Percentiles rank a stretch among this genome's conserved stretches.
phyloP scores from a whole-genome alignment of 805 yeast species.

The Kuraishia floccosa region DNA sequence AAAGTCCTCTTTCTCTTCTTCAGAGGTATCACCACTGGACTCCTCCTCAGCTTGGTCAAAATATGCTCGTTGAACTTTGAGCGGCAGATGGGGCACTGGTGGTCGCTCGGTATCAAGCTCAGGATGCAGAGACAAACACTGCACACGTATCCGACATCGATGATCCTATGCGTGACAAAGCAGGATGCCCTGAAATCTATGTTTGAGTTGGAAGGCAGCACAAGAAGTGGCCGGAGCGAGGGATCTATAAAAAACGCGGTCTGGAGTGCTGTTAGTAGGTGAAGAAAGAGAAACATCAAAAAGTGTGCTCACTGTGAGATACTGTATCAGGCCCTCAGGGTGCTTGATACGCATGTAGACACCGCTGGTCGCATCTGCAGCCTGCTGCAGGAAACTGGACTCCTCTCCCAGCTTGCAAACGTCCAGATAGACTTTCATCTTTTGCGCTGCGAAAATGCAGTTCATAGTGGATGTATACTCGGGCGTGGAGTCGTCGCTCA shows the following conservation, averaged over 20 bases:
- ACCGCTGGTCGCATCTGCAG: slow-evolving; percentile 91
- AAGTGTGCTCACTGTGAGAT: slow-evolving; percentile 28
- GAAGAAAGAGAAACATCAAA: neutral
- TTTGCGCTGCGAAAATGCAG: slow-evolving; percentile 91
- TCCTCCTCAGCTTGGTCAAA: slow-evolving; percentile 43
- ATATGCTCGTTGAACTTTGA: slow-evolving; percentile 61
- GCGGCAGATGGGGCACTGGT: slow-evolving; percentile 79
- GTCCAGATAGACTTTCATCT: slow-evolving; percentile 81
- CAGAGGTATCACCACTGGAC: slow-evolving; percentile 32
- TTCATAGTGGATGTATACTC: slow-evolving; percentile 93
- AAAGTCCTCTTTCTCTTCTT: slow-evolving; percentile 13
- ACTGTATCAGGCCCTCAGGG: slow-evolving; percentile 74
- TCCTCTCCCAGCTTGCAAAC: slow-evolving; percentile 69
- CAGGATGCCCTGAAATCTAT: slow-evolving; percentile 95
- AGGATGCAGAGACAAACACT: slow-evolving; percentile 83
- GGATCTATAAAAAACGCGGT: slow-evolving; percentile 88
- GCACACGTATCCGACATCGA: slow-evolving; percentile 91
- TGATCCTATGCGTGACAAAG: slow-evolving; percentile 79
- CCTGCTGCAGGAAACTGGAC: slow-evolving; percentile 87
- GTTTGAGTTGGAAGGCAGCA: slow-evolving; percentile 71
- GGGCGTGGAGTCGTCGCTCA: slow-evolving; percentile 64
- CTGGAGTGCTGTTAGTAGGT: slow-evolving; percentile 8
- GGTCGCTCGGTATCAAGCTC: slow-evolving; percentile 55
- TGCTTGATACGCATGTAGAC: slow-evolving; percentile 61
- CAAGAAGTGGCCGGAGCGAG: slow-evolving; percentile 58